These are phyloP conservation scores for Digitaria exilis DNA, from an alignment of 202 grass and related monocot genomes.

Conservation along the genomic window DNA sequence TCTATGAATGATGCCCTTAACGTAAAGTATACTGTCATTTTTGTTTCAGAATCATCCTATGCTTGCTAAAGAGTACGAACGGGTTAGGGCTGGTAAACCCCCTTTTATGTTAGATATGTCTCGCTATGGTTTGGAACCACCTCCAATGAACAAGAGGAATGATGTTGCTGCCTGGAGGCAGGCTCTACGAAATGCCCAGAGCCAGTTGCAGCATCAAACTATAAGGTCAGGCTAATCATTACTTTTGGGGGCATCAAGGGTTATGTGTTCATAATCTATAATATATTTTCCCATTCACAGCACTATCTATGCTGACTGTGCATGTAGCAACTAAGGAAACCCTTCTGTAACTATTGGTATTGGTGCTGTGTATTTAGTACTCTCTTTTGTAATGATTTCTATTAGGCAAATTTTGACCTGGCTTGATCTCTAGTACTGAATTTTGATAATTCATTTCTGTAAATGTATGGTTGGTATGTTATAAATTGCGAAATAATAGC, in stretches of 20 bases:
- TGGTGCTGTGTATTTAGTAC: background rate
- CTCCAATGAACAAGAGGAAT: conserved; percentile 78
- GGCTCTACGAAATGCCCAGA: conserved; percentile 86
- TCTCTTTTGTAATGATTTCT: background rate
- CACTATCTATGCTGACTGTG: background rate
- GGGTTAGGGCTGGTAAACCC: conserved; percentile 90
- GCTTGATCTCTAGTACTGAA: background rate
- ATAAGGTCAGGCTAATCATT: conserved; percentile 51
- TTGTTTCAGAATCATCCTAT: conserved; percentile 88
- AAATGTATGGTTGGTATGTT: background rate
- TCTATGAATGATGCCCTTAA: background rate
- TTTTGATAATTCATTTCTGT: background rate
- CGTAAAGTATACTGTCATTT: conserved; percentile 15
- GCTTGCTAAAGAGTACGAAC: conserved; percentile 96
- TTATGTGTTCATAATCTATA: conserved; percentile 18
- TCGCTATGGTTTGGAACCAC: conserved; percentile 91
- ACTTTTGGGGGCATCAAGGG: conserved; percentile 14
- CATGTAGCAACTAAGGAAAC: background rate
- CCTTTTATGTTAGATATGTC: conserved; percentile 96
- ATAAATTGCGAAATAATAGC: background rate
- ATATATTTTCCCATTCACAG: background rate
- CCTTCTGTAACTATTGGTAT: background rate
- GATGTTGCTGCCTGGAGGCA: conserved; percentile 92
- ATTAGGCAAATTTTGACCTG: background rate
- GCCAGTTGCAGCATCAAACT: conserved; percentile 93